Evolutionary conservation across 371 early-diverging fungal genomes (phyloP), one percentile per base, ranked within the genome.

Genomic region (Syncephalastrum monosporum): DNA sequence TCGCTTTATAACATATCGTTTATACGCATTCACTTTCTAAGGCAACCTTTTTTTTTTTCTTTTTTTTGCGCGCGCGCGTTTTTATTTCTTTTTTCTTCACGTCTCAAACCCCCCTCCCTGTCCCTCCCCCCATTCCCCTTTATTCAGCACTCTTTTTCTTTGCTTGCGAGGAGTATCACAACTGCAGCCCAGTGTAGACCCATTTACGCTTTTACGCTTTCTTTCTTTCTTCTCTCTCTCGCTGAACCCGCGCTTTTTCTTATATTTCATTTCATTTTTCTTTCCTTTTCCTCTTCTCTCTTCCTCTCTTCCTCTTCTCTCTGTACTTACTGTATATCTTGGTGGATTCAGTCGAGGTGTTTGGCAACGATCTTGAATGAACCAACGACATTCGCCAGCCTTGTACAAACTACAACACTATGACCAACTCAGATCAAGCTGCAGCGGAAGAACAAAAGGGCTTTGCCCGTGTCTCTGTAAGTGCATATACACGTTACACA

Each of bases 81-180:
- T 56, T 56, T 56, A 51, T 59, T 55, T 57, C 49, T 59, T 49
- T 42, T 29, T 47, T 54, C 21, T 61, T 57, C 57, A 57, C 48
- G 46, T 60, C 50, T 67, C 48, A 50, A 33, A 60, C 48, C 47
- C 29, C 29, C 29, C 7, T 29, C 29, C 29, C 29, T 29, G 29
- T 29, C 29, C 29, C 29, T 47, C 55, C 45, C 44, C 45, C 45
- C 51, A 16, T 55, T 50, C 45, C 46, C 51, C 50, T 57, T 54
- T 54, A 55, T 38, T 55, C 38, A 23, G 44, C 52, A 56, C 56
- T 50, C 58, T 50, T 46, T 55, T 46, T 47, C 14, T 55, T 58
- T 58, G 17, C 51, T 47, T 50, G n/a, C 44, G 29, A 29, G 29
- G 29, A 29, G 29, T 29, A 29, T 29, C 29, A 29, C 29, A 29